Percentiles rank a stretch among this genome's conserved stretches.
These are phyloP conservation scores for Trametes pubescens DNA, from an alignment of 1,284 basidiomycete genomes.

Conservation along the genomic window DNA sequence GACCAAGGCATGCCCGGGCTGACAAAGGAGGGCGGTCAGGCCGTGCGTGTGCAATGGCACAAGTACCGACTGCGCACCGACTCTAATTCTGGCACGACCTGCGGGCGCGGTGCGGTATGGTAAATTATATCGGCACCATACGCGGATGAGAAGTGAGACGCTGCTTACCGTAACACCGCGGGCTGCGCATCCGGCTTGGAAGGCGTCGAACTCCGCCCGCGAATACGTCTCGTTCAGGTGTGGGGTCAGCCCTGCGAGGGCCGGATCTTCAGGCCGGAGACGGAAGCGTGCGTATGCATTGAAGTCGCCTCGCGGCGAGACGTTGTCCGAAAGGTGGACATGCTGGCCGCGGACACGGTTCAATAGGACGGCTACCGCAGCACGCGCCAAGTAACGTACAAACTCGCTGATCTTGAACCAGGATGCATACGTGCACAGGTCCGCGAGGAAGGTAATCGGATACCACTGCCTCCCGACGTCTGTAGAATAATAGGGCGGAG, in stretches of 20 bases:
- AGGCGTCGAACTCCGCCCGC: constrained; percentile 42
- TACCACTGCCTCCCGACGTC: constrained; percentile 49
- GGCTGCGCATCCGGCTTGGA: constrained; percentile 44
- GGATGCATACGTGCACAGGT: constrained; percentile 46
- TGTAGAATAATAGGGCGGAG: constrained; percentile 1
- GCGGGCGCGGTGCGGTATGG: not conserved
- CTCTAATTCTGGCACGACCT: constrained; percentile 48
- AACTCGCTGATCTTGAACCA: constrained; percentile 49
- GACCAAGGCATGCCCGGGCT: constrained; percentile 48
- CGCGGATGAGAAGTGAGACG: not conserved
- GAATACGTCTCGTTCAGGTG: constrained; percentile 47
- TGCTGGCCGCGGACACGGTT: constrained; percentile 27
- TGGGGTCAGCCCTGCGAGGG: constrained; percentile 42
- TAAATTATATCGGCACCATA: not conserved
- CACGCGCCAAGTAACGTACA: constrained; percentile 25
- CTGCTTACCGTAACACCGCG: constrained; percentile 43
- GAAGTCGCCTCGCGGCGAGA: constrained; percentile 29
- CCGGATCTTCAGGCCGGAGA: constrained; percentile 42
- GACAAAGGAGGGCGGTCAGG: constrained; percentile 6
- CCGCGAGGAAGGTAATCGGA: constrained; percentile 42
- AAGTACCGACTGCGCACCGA: constrained; percentile 26
- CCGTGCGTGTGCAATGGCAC: not conserved
- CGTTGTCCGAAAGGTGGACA: constrained; percentile 40
- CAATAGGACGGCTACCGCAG: constrained; percentile 6
- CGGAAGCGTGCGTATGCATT: constrained; percentile 46